Evolutionary conservation across 1,139 yeast genomes (phyloP), one percentile per base, ranked within the genome.

Genomic region (Suhomyces yuchorum): DNA sequence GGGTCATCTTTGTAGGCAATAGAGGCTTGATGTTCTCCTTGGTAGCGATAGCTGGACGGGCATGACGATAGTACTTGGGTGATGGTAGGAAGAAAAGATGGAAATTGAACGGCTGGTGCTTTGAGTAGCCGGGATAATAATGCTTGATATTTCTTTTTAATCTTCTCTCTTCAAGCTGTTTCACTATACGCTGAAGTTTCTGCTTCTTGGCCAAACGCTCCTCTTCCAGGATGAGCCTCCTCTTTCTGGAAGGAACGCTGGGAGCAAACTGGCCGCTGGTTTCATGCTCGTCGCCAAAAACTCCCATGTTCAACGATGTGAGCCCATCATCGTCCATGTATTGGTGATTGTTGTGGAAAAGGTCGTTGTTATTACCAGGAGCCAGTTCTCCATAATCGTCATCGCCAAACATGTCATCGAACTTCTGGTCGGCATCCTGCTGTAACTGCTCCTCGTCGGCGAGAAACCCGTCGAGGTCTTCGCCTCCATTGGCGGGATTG

Each of bases 51-150:
- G 74, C 73, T 0, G 90, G 87, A 30, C 71, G 69, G 28, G 82
- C 80, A 47, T 75, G 81, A 32, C 70, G 68, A 55, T 78, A 80
- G 48, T 75, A 78, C 26, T 71, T 66, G 0, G 92, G 87, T 20
- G 77, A 74, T 1, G 90, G 83, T 4, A 86, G 81, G 58, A 86
- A 87, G 42, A 87, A 70, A 6, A 80, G 65, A 61, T 86, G 89
- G 77, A 86, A 82, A 56, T 83, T 81, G 58, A 86, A 72, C 1
- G 85, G 78, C 41, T 77, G 73, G 35, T 80, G 75, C 14, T 71
- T 71, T 43, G 75, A 71, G 62, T 85, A 89, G 2, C 80, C 74
- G 0, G 96, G 96, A 59, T 78, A 88, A 58, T 81, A 82, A 39
- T 71, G 67, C 41, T 70, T 65, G 34, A 83, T 63, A 54, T 70